phyloP scores from a whole-genome alignment of 805 yeast genomes.

The Sungouiella thailandica region DNA sequence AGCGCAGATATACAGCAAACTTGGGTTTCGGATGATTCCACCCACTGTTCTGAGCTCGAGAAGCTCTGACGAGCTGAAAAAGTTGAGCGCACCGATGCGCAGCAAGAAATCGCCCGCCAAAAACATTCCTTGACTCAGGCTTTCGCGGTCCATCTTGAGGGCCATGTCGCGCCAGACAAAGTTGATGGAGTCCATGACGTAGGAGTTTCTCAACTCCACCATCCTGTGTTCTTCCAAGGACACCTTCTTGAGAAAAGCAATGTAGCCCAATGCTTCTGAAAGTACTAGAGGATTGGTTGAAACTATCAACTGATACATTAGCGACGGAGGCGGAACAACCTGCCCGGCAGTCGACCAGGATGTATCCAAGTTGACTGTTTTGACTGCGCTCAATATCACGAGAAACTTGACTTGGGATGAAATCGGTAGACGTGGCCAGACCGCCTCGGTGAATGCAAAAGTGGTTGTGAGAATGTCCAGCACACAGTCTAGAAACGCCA shows the following conservation, averaged over 20 bases:
- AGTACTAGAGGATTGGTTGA: slow-evolving; percentile 40
- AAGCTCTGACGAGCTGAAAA: slow-evolving; percentile 27
- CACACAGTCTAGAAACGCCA: neutral
- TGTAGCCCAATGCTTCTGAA: slow-evolving; percentile 43
- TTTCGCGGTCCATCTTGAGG: slow-evolving; percentile 30
- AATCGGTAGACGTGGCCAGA: slow-evolving; percentile 2
- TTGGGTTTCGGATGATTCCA: slow-evolving; percentile 47
- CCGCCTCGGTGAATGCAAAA: neutral
- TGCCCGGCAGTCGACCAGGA: slow-evolving; percentile 7
- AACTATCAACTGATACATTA: slow-evolving; percentile 35
- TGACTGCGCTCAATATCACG: slow-evolving; percentile 11
- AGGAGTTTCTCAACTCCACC: slow-evolving; percentile 41
- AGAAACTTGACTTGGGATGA: slow-evolving; percentile 9
- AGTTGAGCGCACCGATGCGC: slow-evolving; percentile 24
- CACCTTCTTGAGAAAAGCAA: slow-evolving; percentile 35
- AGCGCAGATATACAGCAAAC: slow-evolving; percentile 42
- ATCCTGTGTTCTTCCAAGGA: slow-evolving; percentile 17
- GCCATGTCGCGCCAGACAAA: slow-evolving; percentile 54
- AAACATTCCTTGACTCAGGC: slow-evolving; percentile 36
- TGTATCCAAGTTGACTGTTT: slow-evolving; percentile 4
- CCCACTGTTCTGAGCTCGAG: slow-evolving; percentile 28
- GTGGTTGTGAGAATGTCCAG: neutral
- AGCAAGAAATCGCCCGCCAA: slow-evolving; percentile 28
- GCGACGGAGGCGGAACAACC: slow-evolving; percentile 27
- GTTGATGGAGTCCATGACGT: slow-evolving; percentile 53